Base-by-base conservation (phyloP, 306 rosid species). In the Purshia tridentata region DNA sequence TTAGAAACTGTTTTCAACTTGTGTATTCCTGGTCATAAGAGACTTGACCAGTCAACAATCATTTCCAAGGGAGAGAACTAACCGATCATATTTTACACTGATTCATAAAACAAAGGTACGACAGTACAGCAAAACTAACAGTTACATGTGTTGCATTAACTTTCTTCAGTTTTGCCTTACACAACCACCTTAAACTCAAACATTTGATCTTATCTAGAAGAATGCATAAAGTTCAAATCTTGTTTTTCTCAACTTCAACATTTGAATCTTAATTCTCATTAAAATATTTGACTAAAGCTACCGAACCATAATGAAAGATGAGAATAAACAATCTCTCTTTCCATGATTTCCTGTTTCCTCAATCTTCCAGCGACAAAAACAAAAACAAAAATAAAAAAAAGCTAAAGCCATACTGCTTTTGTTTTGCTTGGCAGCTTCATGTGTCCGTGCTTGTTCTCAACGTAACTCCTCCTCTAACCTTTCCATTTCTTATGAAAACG, bases 381-480 rank as follows among this genome's bases (percentile, higher is more conserved):
- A 67, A 16, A 7, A 49, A 39, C 8, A 6, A 48, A 65, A 65
- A 29, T 2, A 29, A 29, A 29, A 29, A 29, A 29, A 29, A 29
- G 35, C 35, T 7, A 16, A 58, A 40, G 11, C 12, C 10, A 29
- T 8, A 44, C 4, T 87, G 96, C 96, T 91, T 72, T 90, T 83
- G 8, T 88, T 81, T 45, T 88, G 92, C 78, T 85, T 89, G 22
- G 98, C 92, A 71, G 95, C 92, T 15, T 94, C 98, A 4, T 95
- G 90, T 9, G 68, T 1, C 81, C 96, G 76, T 88, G 98, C 53
- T 81, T 76, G 77, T 76, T 91, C 84, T 93, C 96, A 15, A 75
- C 79, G 80, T 61, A 87, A 69, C 77, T 80, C 74, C 97, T 84
- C 55, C 98, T 78, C 87, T 83, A 87, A 49, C 83, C 76, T 65